Conservation (phyloP, 139 green algal genomes). For the Marvania coccoides region DNA sequence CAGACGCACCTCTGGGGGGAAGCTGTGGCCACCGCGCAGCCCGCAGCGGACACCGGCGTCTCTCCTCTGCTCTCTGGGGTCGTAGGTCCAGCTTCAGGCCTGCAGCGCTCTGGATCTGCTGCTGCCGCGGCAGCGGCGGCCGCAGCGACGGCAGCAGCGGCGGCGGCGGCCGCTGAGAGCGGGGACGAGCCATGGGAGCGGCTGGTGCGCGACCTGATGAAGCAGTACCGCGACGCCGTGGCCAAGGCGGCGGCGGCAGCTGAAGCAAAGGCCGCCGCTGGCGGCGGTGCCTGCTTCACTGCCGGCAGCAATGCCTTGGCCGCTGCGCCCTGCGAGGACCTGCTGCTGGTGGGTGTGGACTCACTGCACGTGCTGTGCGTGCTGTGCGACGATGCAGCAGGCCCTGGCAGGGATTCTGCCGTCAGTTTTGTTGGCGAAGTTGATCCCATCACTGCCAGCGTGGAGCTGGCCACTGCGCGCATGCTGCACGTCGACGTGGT, state of each 20-base stretch:
- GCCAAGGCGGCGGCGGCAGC: background rate
- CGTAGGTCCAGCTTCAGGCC: conserved; percentile 3
- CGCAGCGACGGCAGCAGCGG: background rate
- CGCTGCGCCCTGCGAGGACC: background rate
- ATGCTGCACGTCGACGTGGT: conserved; percentile 44
- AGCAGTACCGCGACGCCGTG: background rate
- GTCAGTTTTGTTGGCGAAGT: conserved; percentile 11
- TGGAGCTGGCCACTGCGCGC: conserved; percentile 7
- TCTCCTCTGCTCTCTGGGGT: conserved; percentile 15
- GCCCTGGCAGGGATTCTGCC: background rate
- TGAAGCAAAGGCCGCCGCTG: no score
- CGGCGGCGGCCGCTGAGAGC: background rate
- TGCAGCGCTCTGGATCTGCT: background rate
- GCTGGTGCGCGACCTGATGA: conserved; percentile 6
- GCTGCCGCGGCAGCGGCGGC: background rate
- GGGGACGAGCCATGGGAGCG: conserved; percentile 11
- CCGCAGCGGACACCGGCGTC: background rate
- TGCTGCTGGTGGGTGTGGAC: conserved; percentile 35
- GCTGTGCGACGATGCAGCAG: conserved; percentile 12
- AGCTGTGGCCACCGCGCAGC: conserved; percentile 25
- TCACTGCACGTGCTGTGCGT: conserved; percentile 12
- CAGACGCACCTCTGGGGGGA: conserved; percentile 50
- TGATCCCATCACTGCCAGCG: conserved; percentile 31
- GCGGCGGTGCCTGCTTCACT: background rate
- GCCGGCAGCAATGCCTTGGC: background rate